Evolutionary conservation across 495 filamentous ascomycete species (phyloP), one percentile per base, ranked within the genome.

Genomic region (Talaromyces liani): DNA sequence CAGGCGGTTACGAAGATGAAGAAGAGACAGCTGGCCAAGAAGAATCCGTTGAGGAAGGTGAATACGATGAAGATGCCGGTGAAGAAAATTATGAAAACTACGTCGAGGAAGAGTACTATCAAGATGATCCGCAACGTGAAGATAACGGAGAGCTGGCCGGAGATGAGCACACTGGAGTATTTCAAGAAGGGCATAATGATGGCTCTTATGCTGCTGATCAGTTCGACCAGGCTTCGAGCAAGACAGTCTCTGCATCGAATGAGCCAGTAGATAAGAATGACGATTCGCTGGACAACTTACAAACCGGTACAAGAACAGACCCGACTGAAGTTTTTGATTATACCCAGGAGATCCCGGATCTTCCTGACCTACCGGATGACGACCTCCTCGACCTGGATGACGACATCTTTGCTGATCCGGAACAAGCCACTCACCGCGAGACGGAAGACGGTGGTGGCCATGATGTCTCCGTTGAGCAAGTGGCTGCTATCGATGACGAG

Each of bases 361-460:
- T 67, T 14, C 65, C 67, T 27, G 67, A 72, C 12, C 67, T 69
- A 25, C 68, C 68, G 55, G 63, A 64, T 67, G 68, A 76, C 68
- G 69, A 76, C 61, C 61, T 75, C 31, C 66, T 77, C 58, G 73
- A 64, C 58, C 68, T 70, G 45, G 65, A 68, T 54, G 73, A 74
- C 53, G 72, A 77, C 33, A 25, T 73, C n/a, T 63, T 75, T 64
- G 65, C 73, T 24, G 73, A 62, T 39, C 64, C 71, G 56, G 58
- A 62, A 58, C 39, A 54, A 34, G 8, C 27, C 34, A 24, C 12
- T 57, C 62, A 70, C 9, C 47, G 47, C 20, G 41, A 55, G 8
- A 22, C 14, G n/a, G 29, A 18, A 12, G 25, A 41, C 9, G 36
- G 41, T 45, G 10, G 31, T 24, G 60, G 18, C 18, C 22, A 36